Base-by-base conservation (phyloP, 2,329 filamentous ascomycete genomes). In the Phialocephala sp. region DNA sequence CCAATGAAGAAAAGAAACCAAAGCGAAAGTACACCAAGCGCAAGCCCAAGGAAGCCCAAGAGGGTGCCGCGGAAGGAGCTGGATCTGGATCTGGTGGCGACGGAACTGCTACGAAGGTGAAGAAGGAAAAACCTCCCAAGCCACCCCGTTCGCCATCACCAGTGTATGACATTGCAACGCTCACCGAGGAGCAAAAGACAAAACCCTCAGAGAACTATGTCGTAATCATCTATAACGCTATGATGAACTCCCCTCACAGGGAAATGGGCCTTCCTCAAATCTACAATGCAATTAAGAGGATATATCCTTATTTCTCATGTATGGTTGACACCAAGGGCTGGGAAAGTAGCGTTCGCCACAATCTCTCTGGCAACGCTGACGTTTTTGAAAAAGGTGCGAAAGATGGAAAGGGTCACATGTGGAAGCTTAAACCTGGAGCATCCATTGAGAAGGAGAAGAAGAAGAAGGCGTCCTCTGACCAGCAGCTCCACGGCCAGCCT, bases 101-200 rank as follows among this genome's bases (percentile, higher is more conserved):
- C n/a, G 85, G 18, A n/a, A 22, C 55, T 22, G 87, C 54, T 37
- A n/a, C 79, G 81, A 86, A 87, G 73, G 81, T 86, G 61, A 88
- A 87, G 79, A 87, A 87, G 72, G 64, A 87, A 78, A 88, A 87
- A 72, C 65, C 68, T 36, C 62, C 69, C 2, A 72, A 71, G 56
- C 67, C 71, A 47, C 66, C 71, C 64, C 79, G 82, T 41, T 84
- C 84, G 6, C 84, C 84, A 20, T 84, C 84, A 0, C 85, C 85
- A 0, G 79, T 81, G 62, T 83, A 83, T 75, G 80, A 82, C n/a
- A 80, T 83, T 65, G 72, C 71, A 27, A 74, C 90, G 72, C 83
- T 90, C 75, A 92, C 90, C 1, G 87, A 89, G 41, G 91, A 93
- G 73, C 89, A 93, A 77, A 81, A 93, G 59, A 86, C 88, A 65